A percentile compares a stretch with the other conserved stretches of the same genome.
Evolutionary conservation across 2,329 filamentous ascomycete species (phyloP).

Genomic region (Nectriaceae sp.): DNA sequence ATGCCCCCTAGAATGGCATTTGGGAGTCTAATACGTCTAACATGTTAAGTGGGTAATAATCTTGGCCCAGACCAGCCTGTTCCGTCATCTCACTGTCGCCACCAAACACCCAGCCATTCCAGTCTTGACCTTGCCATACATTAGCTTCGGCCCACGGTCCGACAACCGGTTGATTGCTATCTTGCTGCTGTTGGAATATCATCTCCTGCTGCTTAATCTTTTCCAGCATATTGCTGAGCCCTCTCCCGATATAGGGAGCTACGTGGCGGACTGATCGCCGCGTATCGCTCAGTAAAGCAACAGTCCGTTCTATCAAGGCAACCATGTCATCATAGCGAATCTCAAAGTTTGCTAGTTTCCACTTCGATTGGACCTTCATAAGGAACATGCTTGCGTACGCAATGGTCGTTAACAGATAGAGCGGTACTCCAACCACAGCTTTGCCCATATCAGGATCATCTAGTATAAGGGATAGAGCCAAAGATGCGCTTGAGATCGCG

Average conservation of each 20-base stretch:
- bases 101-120: constrained; percentile 32
- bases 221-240: constrained; percentile 31
- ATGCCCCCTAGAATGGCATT: constrained; percentile 28
- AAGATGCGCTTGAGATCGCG: constrained; percentile 39
- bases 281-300: constrained; percentile 26
- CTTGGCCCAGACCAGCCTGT: too few relatives aligned
- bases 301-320: constrained; percentile 25
- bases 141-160: constrained; percentile 10
- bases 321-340: constrained; percentile 34
- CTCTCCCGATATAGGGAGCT: constrained; percentile 31
- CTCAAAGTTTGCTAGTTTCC: constrained; percentile 28
- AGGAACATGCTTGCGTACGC: constrained; percentile 35
- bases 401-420: constrained; percentile 36
- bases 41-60: constrained; percentile 25
- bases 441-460: constrained; percentile 33
- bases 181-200: background rate
- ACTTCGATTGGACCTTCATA: constrained; percentile 34
- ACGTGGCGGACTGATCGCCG: constrained; percentile 30
- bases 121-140: constrained; percentile 13
- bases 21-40: constrained; percentile 29
- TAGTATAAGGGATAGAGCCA: constrained; percentile 31
- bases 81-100: constrained; percentile 2
- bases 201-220: constrained; percentile 27
- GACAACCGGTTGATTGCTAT: constrained; percentile 2
- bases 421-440: constrained; percentile 33